Percentiles rank a stretch among this genome's conserved stretches.
phyloP scores from a whole-genome alignment of 257 asterid species.

The Solanum sejunctum region DNA sequence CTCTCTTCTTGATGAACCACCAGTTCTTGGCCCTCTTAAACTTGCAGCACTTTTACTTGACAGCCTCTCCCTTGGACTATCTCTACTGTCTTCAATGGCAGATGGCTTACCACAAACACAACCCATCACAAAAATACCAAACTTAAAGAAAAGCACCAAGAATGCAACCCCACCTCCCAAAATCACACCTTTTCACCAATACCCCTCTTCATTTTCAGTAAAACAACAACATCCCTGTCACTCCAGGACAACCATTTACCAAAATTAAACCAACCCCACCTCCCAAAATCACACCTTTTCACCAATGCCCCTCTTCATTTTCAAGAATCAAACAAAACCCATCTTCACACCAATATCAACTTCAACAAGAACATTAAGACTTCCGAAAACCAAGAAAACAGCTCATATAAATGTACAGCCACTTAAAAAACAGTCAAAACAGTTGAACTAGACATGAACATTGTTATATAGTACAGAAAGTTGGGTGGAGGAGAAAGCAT shows the following conservation, averaged over 20 bases:
- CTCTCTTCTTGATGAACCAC: slow-evolving; percentile 52
- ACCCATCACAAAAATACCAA: slow-evolving; percentile 39
- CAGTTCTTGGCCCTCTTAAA: slow-evolving; percentile 35
- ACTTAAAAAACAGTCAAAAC: not conserved
- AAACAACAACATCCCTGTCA: slow-evolving; percentile 20
- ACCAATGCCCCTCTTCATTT: slow-evolving; percentile 10
- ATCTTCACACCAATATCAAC: not conserved
- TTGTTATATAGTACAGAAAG: not conserved
- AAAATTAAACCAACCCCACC: slow-evolving; percentile 19
- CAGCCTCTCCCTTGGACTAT: slow-evolving; percentile 60
- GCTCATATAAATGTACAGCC: not conserved
- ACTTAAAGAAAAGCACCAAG: not conserved
- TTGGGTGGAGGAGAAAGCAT: slow-evolving; percentile 9
- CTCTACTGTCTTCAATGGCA: slow-evolving; percentile 66
- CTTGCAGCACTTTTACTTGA: slow-evolving; percentile 38
- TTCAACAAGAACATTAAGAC: not conserved
- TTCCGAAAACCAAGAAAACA: slow-evolving; percentile 5
- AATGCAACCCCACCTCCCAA: slow-evolving; percentile 32
- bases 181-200: slow-evolving; percentile 3
- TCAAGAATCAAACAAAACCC: not conserved
- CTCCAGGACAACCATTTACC: slow-evolving; percentile 7
- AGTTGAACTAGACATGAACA: not conserved
- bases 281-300: slow-evolving; percentile 22
- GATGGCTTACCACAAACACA: slow-evolving; percentile 65
- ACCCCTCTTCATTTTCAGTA: slow-evolving; percentile 15